phyloP scores from a whole-genome alignment of 371 early-diverging fungal genomes.

The Apophysomyces ossiformis region DNA sequence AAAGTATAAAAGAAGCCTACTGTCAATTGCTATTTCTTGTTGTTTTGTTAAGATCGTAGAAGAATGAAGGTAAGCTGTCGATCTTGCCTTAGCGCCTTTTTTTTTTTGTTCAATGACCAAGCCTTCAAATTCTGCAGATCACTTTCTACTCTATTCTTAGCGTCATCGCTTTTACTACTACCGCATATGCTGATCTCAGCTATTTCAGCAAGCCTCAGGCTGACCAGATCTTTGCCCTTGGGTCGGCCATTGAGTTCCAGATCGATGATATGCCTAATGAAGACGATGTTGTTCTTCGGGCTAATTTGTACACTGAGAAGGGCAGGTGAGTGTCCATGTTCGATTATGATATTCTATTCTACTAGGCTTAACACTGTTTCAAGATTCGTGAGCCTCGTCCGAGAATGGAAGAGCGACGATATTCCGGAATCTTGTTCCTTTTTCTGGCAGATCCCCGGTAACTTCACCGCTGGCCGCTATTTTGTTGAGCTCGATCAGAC shows the following conservation, averaged over 20 bases:
- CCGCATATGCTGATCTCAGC: neutral
- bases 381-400: constrained; percentile 18
- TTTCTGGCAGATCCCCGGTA: constrained; percentile 17
- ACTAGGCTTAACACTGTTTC: neutral
- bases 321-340: constrained; percentile 7
- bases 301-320: constrained; percentile 21
- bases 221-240: constrained; percentile 2
- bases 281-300: constrained; percentile 16
- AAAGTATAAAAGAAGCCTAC: neutral
- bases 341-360: neutral
- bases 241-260: constrained; percentile 19
- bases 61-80: neutral
- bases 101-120: too few relatives aligned
- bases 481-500: constrained; percentile 4
- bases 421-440: constrained; percentile 21
- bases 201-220: constrained; percentile 22
- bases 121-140: neutral
- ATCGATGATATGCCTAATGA: constrained; percentile 24
- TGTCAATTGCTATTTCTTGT: neutral
- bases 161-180: constrained; percentile 15
- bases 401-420: constrained; percentile 17
- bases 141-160: neutral
- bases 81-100: too few relatives aligned
- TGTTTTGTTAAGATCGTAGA: too few relatives aligned
- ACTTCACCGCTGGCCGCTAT: constrained; percentile 17